Base-by-base conservation (phyloP, 768 basidiomycete genomes). In the Saitozyma sp. region DNA sequence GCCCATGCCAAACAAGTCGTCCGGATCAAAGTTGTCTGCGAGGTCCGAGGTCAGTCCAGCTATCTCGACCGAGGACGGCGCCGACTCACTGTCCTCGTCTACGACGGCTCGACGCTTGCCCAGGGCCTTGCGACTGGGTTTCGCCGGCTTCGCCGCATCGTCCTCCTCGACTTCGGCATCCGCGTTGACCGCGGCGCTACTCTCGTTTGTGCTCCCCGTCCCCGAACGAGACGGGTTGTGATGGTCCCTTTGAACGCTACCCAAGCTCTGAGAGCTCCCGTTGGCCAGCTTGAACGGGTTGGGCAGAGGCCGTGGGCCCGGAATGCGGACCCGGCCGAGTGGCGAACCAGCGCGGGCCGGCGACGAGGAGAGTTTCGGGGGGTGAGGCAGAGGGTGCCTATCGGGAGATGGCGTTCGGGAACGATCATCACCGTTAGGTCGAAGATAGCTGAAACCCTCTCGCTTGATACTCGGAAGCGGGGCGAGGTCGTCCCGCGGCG, bases 91-190 rank as follows among this genome's bases (percentile, higher is more conserved):
- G 19, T 70, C 70, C 49, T 85, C 85, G 9, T 71, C 70, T 0
- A 63, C 63, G 1, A 86, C 78, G 14, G 87, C 85, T 69, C 82
- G 84, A 68, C 90, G 84, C 81, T 95, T 96, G 16, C 92, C 92
- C 2, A 93, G 83, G 4, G 92, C 91, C 77, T 94, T 96, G 42
- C 85, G 88, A 75, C 90, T 92, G 0, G 90, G 92, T 66, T 84
- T 83, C 10, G 83, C 70, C n/a, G 84, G 85, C 16, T 63, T 68
- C 11, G 63, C 52, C 5, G 66, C 57, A 9, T 65, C 61, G 8
- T 73, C 74, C 17, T 78, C 79, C 5, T 70, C 64, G 0, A 58
- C 71, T 19, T 63, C 54, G 17, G 48, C 58, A 54, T 62, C 64
- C 17, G 53, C 66, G 3, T 11, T 46, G 13, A 17, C 45, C 45